Conservation (phyloP, 2,329 filamentous ascomycete species). For the Lanzia echinophila region DNA sequence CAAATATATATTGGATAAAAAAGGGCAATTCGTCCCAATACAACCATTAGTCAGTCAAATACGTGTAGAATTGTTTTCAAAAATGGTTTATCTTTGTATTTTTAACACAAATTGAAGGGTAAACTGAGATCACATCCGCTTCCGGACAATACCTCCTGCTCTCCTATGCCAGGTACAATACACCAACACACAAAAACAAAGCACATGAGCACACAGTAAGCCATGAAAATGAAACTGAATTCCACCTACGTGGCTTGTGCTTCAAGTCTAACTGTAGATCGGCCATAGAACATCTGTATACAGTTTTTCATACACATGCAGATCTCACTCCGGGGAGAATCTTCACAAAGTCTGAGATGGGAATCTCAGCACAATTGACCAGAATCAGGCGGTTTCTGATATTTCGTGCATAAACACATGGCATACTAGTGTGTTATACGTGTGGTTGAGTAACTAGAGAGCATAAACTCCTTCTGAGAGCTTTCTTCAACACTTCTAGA, state of each 20-base stretch:
- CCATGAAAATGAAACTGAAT: no score
- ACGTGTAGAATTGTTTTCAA: no score
- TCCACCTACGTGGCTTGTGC: not conserved
- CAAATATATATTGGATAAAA: no score
- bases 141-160: no score
- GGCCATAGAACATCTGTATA: not conserved
- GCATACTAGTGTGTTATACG: not conserved
- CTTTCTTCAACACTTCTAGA: not conserved
- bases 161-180: no score
- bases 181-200: no score
- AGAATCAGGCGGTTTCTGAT: not conserved
- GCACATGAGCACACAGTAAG: not conserved
- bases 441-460: not conserved
- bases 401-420: not conserved
- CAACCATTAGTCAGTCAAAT: no score
- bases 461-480: not conserved
- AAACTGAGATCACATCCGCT: no score
- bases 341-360: not conserved
- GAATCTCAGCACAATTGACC: not conserved
- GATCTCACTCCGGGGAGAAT: not conserved
- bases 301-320: not conserved
- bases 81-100: no score
- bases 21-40: no score
- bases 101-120: no score
- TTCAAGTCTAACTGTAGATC: not conserved